Percentiles rank a stretch among this genome's conserved stretches.
Evolutionary conservation across 202 grass and related monocot genomes (phyloP).

Genomic region (Digitaria exilis): DNA sequence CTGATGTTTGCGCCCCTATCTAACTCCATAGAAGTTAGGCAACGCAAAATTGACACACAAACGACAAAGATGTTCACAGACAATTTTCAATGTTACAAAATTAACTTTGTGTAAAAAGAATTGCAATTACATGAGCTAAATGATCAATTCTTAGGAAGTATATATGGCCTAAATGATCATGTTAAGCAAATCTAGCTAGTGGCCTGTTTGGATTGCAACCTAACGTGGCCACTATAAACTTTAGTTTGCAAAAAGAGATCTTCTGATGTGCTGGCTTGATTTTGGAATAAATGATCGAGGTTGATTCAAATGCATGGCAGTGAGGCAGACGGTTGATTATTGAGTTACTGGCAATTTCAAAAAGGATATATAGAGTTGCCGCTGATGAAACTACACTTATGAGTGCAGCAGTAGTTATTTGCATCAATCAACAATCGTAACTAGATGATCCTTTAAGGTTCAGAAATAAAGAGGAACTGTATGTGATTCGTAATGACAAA

Average conservation of each 20-base stretch:
- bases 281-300: neutral
- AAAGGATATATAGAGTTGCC: neutral
- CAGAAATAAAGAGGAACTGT: neutral
- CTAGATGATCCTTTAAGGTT: neutral
- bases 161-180: neutral
- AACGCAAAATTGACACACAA: neutral
- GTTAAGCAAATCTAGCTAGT: neutral
- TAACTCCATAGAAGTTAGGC: neutral
- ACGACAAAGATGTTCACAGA: neutral
- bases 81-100: neutral
- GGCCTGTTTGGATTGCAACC: neutral
- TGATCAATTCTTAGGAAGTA: neutral
- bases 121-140: neutral
- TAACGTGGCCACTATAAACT: neutral
- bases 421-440: neutral
- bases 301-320: neutral
- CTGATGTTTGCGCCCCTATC: neutral
- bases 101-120: neutral
- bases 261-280: neutral
- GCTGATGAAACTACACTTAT: neutral
- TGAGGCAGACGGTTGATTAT: neutral
- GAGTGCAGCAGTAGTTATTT: neutral
- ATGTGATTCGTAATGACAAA: neutral
- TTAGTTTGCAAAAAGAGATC: neutral
- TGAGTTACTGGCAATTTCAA: neutral